phyloP scores from a whole-genome alignment of 805 yeast genomes.

The Pichia deserticola region DNA sequence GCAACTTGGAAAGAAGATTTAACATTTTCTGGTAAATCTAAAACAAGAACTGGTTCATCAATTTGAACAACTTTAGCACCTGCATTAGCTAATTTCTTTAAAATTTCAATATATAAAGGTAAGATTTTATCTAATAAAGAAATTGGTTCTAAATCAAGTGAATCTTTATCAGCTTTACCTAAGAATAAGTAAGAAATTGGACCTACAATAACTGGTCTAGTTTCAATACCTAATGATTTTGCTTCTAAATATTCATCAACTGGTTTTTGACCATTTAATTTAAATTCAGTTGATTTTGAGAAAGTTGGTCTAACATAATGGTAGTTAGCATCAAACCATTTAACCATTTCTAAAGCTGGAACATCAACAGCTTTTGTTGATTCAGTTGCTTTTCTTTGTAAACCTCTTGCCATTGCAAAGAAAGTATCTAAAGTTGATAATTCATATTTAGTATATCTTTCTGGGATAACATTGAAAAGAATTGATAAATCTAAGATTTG shows the following conservation, averaged over 20 bases:
- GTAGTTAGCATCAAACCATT: constrained; percentile 99
- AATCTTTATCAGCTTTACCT: constrained; percentile 98
- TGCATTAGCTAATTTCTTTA: constrained; percentile 80
- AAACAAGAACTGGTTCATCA: constrained; percentile 94
- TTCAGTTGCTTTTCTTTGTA: constrained; percentile 93
- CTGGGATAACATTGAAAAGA: constrained; percentile 93
- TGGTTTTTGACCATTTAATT: constrained; percentile 93
- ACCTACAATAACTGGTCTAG: constrained; percentile 96
- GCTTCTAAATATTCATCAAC: constrained; percentile 98
- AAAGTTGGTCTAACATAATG: constrained; percentile 99
- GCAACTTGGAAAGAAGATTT: constrained; percentile 86
- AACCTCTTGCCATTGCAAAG: constrained; percentile 99
- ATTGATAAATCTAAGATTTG: constrained; percentile 90
- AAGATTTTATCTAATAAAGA: constrained; percentile 79
- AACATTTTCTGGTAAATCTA: constrained; percentile 81
- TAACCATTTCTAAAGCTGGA: constrained; percentile 98
- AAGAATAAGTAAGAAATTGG: constrained; percentile 91
- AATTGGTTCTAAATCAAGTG: constrained; percentile 90
- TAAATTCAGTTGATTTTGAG: constrained; percentile 90
- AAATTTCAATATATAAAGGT: constrained; percentile 88
- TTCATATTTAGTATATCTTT: constrained; percentile 88
- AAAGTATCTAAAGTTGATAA: constrained; percentile 84
- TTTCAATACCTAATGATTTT: constrained; percentile 88
- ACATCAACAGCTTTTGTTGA: constrained; percentile 88
- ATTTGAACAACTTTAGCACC: constrained; percentile 95